Evolutionary conservation across 345 rosid genomes (phyloP), one percentile per base, ranked within the genome.

Genomic region (Murraya koenigii): DNA sequence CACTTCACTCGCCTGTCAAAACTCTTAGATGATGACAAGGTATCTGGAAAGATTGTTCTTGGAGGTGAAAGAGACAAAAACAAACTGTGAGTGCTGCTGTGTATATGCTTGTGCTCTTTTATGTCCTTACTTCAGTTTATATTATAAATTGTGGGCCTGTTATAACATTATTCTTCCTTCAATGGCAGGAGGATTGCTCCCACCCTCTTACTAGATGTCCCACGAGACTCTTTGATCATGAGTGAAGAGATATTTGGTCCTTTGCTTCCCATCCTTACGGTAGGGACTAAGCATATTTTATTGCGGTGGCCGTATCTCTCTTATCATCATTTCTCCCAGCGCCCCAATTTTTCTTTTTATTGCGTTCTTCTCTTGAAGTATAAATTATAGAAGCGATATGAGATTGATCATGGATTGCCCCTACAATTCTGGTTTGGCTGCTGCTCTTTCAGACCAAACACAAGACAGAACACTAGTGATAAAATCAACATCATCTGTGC

Each of bases 211-310:
- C 85, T 96, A n/a, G 97, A 90, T 56, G 95, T 92, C 4, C 97
- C 99, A 1, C 78, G 32, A 71, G 89, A 94, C 78, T 89, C 98
- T 81, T 55, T 86, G 80, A 89, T 94, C 55, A 96, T 96, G 99
- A 87, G 71, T 22, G 97, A 96, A 74, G 99, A 94, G 86, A 94
- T 96, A 65, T 96, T 94, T 85, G 99, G 99, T 64, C 99, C 99
- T 26, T 79, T 96, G 80, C 98, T 96, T 82, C 99, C 99, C 73
- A 88, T 96, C 77, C 61, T 92, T 76, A 83, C 79, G 44, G 98
- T 96, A 87, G 26, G 80, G 75, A 69, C 75, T n/a, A 39, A 73
- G 35, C 59, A 17, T 69, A 32, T 38, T 44, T 32, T 47, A 64
- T n/a, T 30, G 52, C 26, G 14, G 54, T 23, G 30, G 33, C 63